phyloP scores from a whole-genome alignment of 225 moss, liverwort and hornwort species.

The Thuidium tamariscinum region DNA sequence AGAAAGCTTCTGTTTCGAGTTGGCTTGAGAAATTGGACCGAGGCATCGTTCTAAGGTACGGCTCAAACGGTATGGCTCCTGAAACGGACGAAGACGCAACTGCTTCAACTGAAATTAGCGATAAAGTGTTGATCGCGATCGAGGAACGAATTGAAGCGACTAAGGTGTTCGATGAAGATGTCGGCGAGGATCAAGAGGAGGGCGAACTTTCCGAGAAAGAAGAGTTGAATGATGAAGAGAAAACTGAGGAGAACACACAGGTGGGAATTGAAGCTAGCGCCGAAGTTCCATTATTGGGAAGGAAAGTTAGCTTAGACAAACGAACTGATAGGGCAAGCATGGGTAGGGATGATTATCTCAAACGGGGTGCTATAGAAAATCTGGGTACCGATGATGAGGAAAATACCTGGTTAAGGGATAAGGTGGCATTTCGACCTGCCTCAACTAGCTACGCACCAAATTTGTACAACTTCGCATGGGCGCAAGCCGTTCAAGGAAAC shows the following conservation, averaged over 20 bases:
- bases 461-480: conserved; percentile 95
- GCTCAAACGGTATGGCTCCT: neutral
- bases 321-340: conserved; percentile 1
- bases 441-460: conserved; percentile 61
- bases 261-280: neutral
- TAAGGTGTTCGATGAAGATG: conserved; percentile 9
- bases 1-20: neutral
- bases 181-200: conserved; percentile 79
- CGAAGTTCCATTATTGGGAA: conserved; percentile 22
- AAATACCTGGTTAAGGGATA: conserved; percentile 36
- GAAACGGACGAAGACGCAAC: conserved; percentile 11
- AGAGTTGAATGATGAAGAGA: conserved; percentile 22
- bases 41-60: neutral
- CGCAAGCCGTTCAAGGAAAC: conserved; percentile 84
- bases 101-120: neutral
- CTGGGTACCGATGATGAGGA: conserved; percentile 38
- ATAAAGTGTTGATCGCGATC: neutral
- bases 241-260: neutral
- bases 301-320: conserved; percentile 46
- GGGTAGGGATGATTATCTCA: conserved; percentile 20
- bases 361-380: conserved; percentile 27
- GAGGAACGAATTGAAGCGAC: neutral
- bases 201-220: conserved; percentile 85
- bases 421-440: conserved; percentile 35
- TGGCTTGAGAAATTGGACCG: neutral